Percentiles rank a stretch among this genome's conserved stretches.
Evolutionary conservation across 208 protist species (phyloP).

Genomic region (Trypanosoma boissoni): DNA sequence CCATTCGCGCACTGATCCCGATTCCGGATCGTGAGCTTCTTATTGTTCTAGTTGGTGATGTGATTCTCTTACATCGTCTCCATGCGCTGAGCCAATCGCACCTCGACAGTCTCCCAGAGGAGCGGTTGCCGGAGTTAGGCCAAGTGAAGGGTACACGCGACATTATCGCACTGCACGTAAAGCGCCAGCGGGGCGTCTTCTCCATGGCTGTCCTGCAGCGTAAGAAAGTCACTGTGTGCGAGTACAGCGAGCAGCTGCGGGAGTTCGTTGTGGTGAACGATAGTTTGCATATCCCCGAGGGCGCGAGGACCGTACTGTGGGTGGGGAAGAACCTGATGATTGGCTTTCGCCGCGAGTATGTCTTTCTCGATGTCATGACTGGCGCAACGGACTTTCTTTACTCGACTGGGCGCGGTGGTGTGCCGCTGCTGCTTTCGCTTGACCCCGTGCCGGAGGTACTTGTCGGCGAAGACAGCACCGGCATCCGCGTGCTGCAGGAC

Average conservation of each 20-base stretch:
- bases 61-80: slow-evolving; percentile 28
- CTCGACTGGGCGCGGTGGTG: slow-evolving; percentile 8
- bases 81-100: slow-evolving; percentile 8
- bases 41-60: slow-evolving; percentile 20
- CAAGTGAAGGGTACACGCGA: slow-evolving; percentile 31
- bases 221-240: slow-evolving; percentile 51
- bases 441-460: slow-evolving; percentile 67
- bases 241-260: slow-evolving; percentile 25
- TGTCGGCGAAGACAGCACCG: slow-evolving; percentile 33
- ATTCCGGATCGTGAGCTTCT: slow-evolving; percentile 28
- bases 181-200: slow-evolving; percentile 36
- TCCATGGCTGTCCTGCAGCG: slow-evolving; percentile 57
- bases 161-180: slow-evolving; percentile 36
- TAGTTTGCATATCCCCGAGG: slow-evolving; percentile 43
- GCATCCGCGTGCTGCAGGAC: slow-evolving; percentile 50
- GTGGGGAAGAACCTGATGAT: slow-evolving; percentile 49
- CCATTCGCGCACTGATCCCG: slow-evolving; percentile 37
- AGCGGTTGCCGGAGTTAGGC: slow-evolving; percentile 20
- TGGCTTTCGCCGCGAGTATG: slow-evolving; percentile 39
- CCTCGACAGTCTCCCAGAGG: slow-evolving; percentile 26
- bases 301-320: slow-evolving; percentile 46
- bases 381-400: slow-evolving; percentile 20
- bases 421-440: slow-evolving; percentile 50
- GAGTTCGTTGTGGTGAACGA: slow-evolving; percentile 27
- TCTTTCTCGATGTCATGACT: slow-evolving; percentile 25